These are phyloP conservation scores for Bryoerythrophyllum caledonicum DNA, from an alignment of 225 moss, liverwort and hornwort species.

Conservation along the genomic window DNA sequence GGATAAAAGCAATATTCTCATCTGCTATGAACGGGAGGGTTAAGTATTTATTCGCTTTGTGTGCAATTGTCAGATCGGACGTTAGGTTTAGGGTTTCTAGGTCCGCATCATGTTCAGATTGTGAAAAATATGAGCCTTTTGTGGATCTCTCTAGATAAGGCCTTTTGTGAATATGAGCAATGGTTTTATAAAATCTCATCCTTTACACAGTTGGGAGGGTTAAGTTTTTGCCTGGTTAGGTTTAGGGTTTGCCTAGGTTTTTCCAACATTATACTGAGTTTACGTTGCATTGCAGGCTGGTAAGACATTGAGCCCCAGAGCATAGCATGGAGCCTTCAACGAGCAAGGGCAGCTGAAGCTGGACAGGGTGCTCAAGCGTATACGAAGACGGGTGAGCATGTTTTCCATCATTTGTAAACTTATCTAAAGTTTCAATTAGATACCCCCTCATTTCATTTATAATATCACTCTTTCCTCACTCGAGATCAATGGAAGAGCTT, in stretches of 20 bases:
- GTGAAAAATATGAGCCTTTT: no score
- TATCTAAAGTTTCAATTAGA: no score
- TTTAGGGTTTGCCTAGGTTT: not conserved
- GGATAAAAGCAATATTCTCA: no score
- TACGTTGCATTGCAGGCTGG: conserved; percentile 53
- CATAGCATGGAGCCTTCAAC: conserved; percentile 78
- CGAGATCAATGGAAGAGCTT: no score
- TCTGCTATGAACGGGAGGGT: no score
- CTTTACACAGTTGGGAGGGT: no score
- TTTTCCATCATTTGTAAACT: no score
- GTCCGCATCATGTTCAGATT: no score
- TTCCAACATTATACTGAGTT: not conserved
- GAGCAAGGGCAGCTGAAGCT: conserved; percentile 78
- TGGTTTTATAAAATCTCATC: not conserved
- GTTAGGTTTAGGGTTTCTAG: not conserved
- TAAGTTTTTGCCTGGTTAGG: not conserved
- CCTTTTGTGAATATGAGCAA: conserved; percentile 12
- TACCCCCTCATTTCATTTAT: no score
- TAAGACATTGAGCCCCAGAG: conserved; percentile 87
- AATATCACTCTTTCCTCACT: no score
- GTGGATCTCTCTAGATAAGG: no score
- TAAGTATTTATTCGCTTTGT: not conserved
- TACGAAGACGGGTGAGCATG: conserved; percentile 85
- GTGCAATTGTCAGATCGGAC: not conserved
- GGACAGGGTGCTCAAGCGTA: conserved; percentile 71